Evolutionary conservation across 2,329 filamentous ascomycete species (phyloP), one percentile per base, ranked within the genome.

Genomic region (Fusarium equiseti): DNA sequence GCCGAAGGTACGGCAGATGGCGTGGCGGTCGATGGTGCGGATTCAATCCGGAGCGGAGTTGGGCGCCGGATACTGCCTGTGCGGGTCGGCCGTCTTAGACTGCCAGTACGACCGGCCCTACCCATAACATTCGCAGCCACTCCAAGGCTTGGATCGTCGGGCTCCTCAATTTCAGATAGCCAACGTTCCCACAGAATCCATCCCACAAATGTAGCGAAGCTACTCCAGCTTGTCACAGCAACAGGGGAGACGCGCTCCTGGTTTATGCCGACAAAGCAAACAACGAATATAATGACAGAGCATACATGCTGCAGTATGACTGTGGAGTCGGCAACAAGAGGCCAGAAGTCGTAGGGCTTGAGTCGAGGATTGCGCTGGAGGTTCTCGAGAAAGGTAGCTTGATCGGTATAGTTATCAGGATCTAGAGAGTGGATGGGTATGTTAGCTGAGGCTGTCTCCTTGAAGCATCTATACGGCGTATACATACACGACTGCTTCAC

Each of bases 371-470:
- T 99, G 50, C 95, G 90, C 80, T 99, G 95, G 20, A 99, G 89
- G 75, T 97, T 94, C 78, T 98, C 95, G 72, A 99, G 90, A 76
- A 99, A 99, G 3, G 96, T 98, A 65, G 93, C 93, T 78, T 96
- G 94, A 79, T 99, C 96, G 43, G 96, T 98, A 79, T 98, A 98
- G 80, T 99, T 99, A 80, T 99, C 96, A n/a, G 96, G 95, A 78
- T 97, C 93, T 95, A 55, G 15, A 18, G n/a, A 18, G 31, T 63
- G 43, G 15, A 29, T 38, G 44, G 18, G 24, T 38, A 9, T 44
- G 35, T 68, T 46, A 68, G 59, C 64, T 51, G 27, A 31, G n/a
- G 42, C 48, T 32, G n/a, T 63, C 13, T 40, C n/a, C 18, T 42
- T 38, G 35, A 22, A 16, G 11, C n/a, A 40, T 45, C 15, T 32